Evolutionary conservation across 164 flowering plant species (phyloP).

Genomic region (Warburgia ugandensis): DNA sequence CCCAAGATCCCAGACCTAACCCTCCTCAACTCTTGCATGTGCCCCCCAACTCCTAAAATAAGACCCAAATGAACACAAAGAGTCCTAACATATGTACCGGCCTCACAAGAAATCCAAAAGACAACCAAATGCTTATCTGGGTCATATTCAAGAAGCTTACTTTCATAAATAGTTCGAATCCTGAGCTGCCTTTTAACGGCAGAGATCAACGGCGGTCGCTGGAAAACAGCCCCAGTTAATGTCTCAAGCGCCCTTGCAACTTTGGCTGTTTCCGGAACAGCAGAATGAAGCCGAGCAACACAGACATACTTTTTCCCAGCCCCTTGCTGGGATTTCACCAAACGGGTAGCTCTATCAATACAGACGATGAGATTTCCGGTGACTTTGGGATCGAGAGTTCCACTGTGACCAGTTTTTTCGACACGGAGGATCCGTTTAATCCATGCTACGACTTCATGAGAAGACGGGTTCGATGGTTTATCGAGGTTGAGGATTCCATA

Average conservation of each 20-base stretch:
- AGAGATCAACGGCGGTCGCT: conserved; percentile 63
- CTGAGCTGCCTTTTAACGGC: conserved; percentile 75
- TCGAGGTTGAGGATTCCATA: conserved; percentile 76
- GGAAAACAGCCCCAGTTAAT: conserved; percentile 67
- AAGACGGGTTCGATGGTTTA: conserved; percentile 72
- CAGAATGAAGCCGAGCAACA: conserved; percentile 54
- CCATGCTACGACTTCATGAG: conserved; percentile 85
- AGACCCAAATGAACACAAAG: conserved; percentile 76
- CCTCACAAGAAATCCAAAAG: conserved; percentile 81
- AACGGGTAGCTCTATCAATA: conserved; percentile 66
- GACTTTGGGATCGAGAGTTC: conserved; percentile 77
- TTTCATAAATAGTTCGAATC: conserved; percentile 65
- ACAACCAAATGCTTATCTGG: conserved; percentile 62
- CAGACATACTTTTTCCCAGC: conserved; percentile 85
- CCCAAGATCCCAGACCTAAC: conserved; percentile 74
- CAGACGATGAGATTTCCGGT: conserved; percentile 75
- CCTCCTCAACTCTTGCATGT: conserved; percentile 78
- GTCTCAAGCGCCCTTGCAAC: conserved; percentile 64
- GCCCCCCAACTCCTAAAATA: conserved; percentile 66
- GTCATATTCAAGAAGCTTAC: conserved; percentile 70
- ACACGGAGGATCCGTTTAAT: conserved; percentile 59
- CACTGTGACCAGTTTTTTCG: conserved; percentile 73
- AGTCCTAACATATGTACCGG: conserved; percentile 75
- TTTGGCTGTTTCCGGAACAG: conserved; percentile 50
- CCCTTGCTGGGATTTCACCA: conserved; percentile 77